Evolutionary conservation across 768 basidiomycete species (phyloP).

Genomic region (Rhodosporidiobolus odoratus): DNA sequence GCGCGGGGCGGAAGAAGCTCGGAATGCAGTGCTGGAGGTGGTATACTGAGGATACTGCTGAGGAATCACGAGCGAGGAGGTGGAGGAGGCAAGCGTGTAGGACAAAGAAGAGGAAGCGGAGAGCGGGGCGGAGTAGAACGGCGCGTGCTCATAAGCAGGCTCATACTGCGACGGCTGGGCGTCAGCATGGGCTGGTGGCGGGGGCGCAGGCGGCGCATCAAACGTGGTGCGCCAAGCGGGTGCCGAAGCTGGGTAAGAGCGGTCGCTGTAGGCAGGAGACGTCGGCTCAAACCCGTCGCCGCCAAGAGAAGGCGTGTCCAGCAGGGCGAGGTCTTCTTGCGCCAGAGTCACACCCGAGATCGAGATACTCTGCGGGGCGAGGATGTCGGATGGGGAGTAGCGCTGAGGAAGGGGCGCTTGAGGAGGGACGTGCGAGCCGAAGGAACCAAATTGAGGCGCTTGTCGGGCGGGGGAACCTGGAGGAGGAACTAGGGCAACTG

Average conservation of each 20-base stretch:
- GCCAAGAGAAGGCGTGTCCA: slow-evolving; percentile 13
- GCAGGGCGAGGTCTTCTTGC: slow-evolving; percentile 21
- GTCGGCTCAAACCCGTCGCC: neutral
- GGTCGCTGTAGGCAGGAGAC: neutral
- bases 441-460: neutral
- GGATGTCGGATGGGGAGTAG: neutral
- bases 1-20: neutral
- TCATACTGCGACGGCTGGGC: neutral
- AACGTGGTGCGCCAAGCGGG: slow-evolving; percentile 28
- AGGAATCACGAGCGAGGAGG: neutral
- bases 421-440: neutral
- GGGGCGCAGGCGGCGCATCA: slow-evolving; percentile 1
- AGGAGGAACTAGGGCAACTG: neutral
- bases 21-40: neutral
- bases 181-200: too few species aligned
- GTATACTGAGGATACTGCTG: neutral
- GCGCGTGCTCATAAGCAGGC: neutral
- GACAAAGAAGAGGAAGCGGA: neutral
- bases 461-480: neutral
- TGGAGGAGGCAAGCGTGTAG: neutral
- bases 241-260: slow-evolving; percentile 16
- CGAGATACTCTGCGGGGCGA: slow-evolving; percentile 11
- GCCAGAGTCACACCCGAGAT: slow-evolving; percentile 27
- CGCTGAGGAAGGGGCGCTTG: neutral
- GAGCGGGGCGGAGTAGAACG: neutral